Evolutionary conservation across 108 stramenopile species (phyloP).

Genomic region (Cyclostephanos tholiformis): DNA sequence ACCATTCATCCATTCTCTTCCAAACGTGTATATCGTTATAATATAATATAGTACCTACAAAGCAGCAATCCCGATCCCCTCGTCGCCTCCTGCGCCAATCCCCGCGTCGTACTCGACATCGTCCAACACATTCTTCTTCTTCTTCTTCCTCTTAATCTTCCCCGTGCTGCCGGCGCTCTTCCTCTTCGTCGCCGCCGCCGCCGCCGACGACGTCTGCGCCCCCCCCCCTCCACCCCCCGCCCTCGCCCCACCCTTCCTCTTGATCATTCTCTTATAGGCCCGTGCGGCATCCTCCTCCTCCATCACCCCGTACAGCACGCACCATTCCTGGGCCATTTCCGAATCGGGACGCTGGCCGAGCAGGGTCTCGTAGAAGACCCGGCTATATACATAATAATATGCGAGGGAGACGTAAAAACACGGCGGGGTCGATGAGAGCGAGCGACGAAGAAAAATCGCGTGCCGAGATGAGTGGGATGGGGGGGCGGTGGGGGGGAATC

Average conservation of each 20-base stretch:
- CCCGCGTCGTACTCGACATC: slow-evolving; percentile 67
- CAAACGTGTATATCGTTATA: neutral
- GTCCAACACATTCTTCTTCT: slow-evolving; percentile 59
- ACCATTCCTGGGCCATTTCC: slow-evolving; percentile 91
- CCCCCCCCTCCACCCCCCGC: slow-evolving; percentile 18
- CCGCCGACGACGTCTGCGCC: neutral
- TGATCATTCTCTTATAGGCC: slow-evolving; percentile 51
- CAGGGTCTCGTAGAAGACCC: slow-evolving; percentile 83
- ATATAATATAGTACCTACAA: too few species aligned
- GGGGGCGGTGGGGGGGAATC: neutral
- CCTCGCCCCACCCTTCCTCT: slow-evolving; percentile 63
- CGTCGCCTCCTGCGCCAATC: slow-evolving; percentile 63
- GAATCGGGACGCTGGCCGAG: slow-evolving; percentile 74
- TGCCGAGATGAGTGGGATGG: too few species aligned
- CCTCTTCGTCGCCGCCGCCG: neutral
- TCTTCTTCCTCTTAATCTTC: slow-evolving; percentile 54
- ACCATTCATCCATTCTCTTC: neutral
- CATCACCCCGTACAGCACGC: slow-evolving; percentile 82
- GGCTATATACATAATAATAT: too few species aligned
- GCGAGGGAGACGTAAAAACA: neutral
- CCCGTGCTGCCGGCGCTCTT: slow-evolving; percentile 9
- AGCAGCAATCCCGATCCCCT: slow-evolving; percentile 63
- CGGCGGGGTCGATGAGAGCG: too few species aligned
- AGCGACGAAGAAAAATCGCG: too few species aligned
- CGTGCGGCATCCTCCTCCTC: slow-evolving; percentile 66